Conservation (phyloP, 2,329 filamentous ascomycete species). For the Aspergillus nomiae region DNA sequence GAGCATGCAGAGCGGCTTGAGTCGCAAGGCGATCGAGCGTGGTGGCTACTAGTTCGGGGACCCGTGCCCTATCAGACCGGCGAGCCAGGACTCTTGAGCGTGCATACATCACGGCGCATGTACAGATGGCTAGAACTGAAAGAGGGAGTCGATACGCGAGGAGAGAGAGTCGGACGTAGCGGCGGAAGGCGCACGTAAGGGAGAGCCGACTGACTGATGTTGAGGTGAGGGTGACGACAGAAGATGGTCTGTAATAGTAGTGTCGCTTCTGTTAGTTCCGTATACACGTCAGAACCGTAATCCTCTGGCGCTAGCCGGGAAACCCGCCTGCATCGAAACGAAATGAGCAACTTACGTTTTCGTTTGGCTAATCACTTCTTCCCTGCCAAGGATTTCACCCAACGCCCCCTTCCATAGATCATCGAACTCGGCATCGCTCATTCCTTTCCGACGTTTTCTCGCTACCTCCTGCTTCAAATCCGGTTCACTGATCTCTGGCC, state of each 20-base stretch:
- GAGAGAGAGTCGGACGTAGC: slow-evolving; percentile 51
- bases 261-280: slow-evolving; percentile 81
- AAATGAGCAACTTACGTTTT: slow-evolving; percentile 57
- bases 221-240: slow-evolving; percentile 71
- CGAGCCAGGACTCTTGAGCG: slow-evolving; percentile 65
- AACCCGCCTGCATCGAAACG: slow-evolving; percentile 5
- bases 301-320: slow-evolving; percentile 20
- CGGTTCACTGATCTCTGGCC: slow-evolving; percentile 67
- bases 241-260: slow-evolving; percentile 72
- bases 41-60: slow-evolving; percentile 82
- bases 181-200: slow-evolving; percentile 60
- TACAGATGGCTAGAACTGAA: slow-evolving; percentile 47
- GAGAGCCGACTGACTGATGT: slow-evolving; percentile 90
- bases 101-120: slow-evolving; percentile 61
- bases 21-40: slow-evolving; percentile 80
- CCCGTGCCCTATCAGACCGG: slow-evolving; percentile 66
- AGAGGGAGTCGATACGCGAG: slow-evolving; percentile 54
- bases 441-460: slow-evolving; percentile 75
- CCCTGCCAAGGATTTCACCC: slow-evolving; percentile 54
- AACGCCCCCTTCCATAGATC: slow-evolving; percentile 65
- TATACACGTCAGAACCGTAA: slow-evolving; percentile 54
- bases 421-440: slow-evolving; percentile 87
- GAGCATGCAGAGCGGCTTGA: slow-evolving; percentile 78
- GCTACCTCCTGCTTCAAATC: slow-evolving; percentile 77
- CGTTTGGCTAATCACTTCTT: slow-evolving; percentile 60